Evolutionary conservation across 306 rosid genomes (phyloP).

Genomic region (Citrullus colocynthis): DNA sequence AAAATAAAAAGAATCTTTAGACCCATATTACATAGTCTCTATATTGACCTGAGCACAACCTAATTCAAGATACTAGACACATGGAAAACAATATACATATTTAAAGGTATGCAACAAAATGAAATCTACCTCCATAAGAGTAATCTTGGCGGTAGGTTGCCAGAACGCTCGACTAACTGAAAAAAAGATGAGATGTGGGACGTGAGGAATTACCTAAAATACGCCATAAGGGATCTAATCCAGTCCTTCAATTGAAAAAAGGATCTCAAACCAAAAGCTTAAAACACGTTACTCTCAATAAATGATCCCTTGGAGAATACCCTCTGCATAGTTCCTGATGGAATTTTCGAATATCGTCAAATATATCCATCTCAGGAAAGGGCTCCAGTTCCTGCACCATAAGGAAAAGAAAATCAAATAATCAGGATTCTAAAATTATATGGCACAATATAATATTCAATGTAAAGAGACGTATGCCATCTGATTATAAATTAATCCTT

Average conservation of each 20-base stretch:
- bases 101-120: neutral
- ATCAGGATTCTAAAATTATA: neutral
- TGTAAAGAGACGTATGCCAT: neutral
- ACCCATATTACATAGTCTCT: neutral
- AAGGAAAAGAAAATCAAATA: neutral
- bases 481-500: neutral
- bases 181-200: slow-evolving; percentile 10
- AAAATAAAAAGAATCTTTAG: too few species aligned
- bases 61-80: neutral
- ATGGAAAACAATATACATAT: neutral
- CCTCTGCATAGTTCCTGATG: slow-evolving; percentile 57
- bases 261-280: neutral
- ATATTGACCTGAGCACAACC: neutral
- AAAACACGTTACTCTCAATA: slow-evolving; percentile 41
- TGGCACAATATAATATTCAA: neutral
- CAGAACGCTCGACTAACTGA: slow-evolving; percentile 65
- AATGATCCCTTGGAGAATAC: slow-evolving; percentile 61
- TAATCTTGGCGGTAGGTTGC: slow-evolving; percentile 69
- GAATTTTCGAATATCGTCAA: slow-evolving; percentile 49
- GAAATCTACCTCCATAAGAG: slow-evolving; percentile 57
- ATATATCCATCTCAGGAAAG: slow-evolving; percentile 58
- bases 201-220: neutral
- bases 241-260: neutral
- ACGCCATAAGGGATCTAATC: neutral
- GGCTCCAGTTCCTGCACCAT: slow-evolving; percentile 64